Evolutionary conservation across 148 eudicot genomes (phyloP).

Genomic region (Rhododendron williamsianum): DNA sequence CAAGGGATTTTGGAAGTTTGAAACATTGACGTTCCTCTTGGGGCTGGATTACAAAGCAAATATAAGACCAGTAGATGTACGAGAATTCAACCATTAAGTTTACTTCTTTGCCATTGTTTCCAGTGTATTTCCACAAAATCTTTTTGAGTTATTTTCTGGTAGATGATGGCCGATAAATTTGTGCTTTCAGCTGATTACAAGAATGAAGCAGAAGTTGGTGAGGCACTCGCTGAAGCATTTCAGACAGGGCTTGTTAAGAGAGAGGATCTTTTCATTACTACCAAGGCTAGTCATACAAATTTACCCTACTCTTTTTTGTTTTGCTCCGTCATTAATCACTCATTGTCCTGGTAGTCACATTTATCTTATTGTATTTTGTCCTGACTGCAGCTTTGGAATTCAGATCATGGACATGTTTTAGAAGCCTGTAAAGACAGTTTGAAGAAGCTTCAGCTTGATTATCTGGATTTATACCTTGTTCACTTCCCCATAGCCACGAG

Average conservation of each 20-base stretch:
- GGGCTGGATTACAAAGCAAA: background rate
- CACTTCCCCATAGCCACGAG: constrained; percentile 89
- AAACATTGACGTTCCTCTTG: background rate
- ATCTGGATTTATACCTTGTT: constrained; percentile 80
- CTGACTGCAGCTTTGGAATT: constrained; percentile 80
- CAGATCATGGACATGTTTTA: constrained; percentile 88
- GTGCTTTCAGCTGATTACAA: constrained; percentile 70
- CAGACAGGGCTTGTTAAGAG: constrained; percentile 76
- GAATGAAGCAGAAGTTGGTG: constrained; percentile 93
- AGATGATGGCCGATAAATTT: background rate
- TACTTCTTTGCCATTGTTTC: background rate
- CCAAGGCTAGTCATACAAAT: constrained; percentile 48
- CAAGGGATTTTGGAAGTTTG: background rate
- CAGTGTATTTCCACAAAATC: no score
- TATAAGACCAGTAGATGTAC: background rate
- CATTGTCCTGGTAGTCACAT: background rate
- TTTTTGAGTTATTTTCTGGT: background rate
- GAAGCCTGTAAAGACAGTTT: constrained; percentile 92
- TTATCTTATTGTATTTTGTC: background rate
- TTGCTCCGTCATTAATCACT: background rate
- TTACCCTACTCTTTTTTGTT: background rate
- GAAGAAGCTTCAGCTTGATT: constrained; percentile 75
- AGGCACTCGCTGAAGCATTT: constrained; percentile 84
- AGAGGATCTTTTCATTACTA: constrained; percentile 89
- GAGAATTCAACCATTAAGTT: background rate